Percentiles rank a stretch among this genome's conserved stretches.
Conservation (phyloP, 371 early-diverging fungal species). For the Zopfochytrium polystomum region DNA sequence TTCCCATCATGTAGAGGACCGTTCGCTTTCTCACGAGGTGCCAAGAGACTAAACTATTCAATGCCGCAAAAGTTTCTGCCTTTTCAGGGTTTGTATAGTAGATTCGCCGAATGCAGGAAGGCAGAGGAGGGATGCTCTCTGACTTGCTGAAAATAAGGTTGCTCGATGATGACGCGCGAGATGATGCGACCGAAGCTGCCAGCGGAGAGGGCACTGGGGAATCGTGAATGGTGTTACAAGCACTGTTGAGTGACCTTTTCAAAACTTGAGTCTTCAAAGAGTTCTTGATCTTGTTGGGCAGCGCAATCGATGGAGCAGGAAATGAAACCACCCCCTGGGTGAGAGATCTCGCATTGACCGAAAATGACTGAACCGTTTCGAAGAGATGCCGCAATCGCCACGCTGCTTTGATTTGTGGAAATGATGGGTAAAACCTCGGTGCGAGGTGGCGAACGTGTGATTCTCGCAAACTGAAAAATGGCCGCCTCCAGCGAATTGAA, state of each 20-base stretch:
- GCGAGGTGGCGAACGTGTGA: conserved; percentile 56
- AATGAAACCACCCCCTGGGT: too few relatives aligned
- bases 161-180: background rate
- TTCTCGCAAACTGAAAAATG: conserved; percentile 62
- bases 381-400: conserved; percentile 60
- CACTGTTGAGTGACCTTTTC: too few relatives aligned
- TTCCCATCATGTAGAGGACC: background rate
- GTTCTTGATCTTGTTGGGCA: too few relatives aligned
- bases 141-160: background rate
- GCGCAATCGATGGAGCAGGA: too few relatives aligned
- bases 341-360: conserved; percentile 71
- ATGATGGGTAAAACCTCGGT: conserved; percentile 62
- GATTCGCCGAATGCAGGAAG: background rate
- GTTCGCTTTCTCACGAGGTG: conserved; percentile 2
- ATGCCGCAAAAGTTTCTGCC: too few relatives aligned
- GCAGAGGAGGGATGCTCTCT: background rate
- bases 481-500: conserved; percentile 67
- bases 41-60: too few relatives aligned
- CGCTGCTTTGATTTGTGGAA: conserved; percentile 53
- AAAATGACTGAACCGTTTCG: conserved; percentile 53
- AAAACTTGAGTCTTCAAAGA: too few relatives aligned
- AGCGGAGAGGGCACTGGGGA: too few relatives aligned
- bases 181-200: background rate
- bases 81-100: too few relatives aligned
- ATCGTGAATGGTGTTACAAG: too few relatives aligned